phyloP scores from a whole-genome alignment of 352 stramenopile species.

The Phytophthora capsici region DNA sequence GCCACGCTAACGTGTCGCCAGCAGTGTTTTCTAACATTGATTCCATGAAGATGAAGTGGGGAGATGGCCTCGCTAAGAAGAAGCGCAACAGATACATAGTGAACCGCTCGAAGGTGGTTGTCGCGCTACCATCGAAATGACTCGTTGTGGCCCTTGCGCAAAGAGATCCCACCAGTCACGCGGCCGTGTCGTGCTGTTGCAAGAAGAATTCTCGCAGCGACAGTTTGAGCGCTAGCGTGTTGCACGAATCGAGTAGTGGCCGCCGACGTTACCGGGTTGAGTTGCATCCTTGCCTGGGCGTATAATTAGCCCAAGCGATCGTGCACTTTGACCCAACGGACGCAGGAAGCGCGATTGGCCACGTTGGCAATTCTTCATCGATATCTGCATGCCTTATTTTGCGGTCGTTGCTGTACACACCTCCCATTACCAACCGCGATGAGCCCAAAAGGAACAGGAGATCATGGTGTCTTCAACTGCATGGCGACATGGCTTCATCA shows the following conservation, averaged over 20 bases:
- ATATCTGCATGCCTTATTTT: no score
- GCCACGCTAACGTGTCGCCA: not conserved
- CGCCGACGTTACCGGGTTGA: not conserved
- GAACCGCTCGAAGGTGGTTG: no score
- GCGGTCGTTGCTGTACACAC: no score
- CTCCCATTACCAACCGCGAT: no score
- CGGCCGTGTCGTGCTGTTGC: no score
- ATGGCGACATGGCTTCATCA: slow-evolving; percentile 5
- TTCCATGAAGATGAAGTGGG: not conserved
- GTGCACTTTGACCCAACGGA: slow-evolving; percentile 6
- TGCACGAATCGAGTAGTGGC: no score
- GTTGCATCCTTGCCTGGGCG: not conserved
- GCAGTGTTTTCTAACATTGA: no score
- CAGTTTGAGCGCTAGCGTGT: no score
- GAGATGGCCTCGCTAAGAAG: slow-evolving; percentile 1
- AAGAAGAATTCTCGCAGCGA: no score
- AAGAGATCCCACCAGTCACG: no score
- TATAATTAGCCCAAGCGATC: slow-evolving; percentile 9
- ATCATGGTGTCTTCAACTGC: slow-evolving; percentile 6
- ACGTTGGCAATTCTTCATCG: not conserved
- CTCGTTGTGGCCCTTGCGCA: no score
- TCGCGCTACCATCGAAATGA: no score
- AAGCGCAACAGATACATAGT: not conserved
- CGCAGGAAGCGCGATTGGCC: not conserved
- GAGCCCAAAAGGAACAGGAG: not conserved